A percentile compares a stretch with the other conserved stretches of the same genome.
phyloP scores from a whole-genome alignment of 345 rosid species.

The Cardamine occulta region DNA sequence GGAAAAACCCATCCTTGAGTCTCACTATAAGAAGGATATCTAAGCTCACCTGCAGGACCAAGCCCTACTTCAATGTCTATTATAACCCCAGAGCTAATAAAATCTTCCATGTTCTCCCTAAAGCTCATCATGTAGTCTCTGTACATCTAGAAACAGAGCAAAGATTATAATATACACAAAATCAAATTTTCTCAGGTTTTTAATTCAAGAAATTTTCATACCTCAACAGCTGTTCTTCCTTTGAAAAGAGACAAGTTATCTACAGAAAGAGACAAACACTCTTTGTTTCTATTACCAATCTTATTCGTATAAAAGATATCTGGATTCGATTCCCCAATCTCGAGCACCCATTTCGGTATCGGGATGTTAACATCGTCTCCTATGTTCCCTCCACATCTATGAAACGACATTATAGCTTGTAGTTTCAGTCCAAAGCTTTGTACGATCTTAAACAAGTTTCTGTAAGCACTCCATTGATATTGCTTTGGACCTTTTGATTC shows the following conservation, averaged over 20 bases:
- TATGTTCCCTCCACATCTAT: slow-evolving; percentile 86
- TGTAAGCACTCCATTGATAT: slow-evolving; percentile 77
- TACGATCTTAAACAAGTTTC: slow-evolving; percentile 63
- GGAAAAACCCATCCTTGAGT: slow-evolving; percentile 88
- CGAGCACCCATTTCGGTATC: slow-evolving; percentile 75
- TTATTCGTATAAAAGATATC: slow-evolving; percentile 76
- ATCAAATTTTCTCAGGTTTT: neutral
- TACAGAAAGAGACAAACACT: slow-evolving; percentile 73
- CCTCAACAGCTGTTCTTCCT: slow-evolving; percentile 81
- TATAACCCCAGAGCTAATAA: slow-evolving; percentile 63
- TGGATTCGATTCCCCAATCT: slow-evolving; percentile 64
- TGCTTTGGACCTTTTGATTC: slow-evolving; percentile 68
- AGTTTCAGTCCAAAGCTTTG: slow-evolving; percentile 55
- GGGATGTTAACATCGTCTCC: slow-evolving; percentile 80
- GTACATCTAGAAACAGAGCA: slow-evolving; percentile 57
- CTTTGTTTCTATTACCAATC: slow-evolving; percentile 64
- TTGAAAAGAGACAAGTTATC: slow-evolving; percentile 62
- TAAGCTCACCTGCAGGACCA: slow-evolving; percentile 93
- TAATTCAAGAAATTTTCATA: neutral
- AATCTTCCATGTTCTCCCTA: slow-evolving; percentile 73
- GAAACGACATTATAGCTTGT: slow-evolving; percentile 88
- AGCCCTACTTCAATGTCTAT: slow-evolving; percentile 90
- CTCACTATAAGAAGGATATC: slow-evolving; percentile 81
- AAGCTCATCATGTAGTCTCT: slow-evolving; percentile 88
- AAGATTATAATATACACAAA: neutral